Evolutionary conservation across 768 basidiomycete species (phyloP).

Genomic region (Mycena maculata): DNA sequence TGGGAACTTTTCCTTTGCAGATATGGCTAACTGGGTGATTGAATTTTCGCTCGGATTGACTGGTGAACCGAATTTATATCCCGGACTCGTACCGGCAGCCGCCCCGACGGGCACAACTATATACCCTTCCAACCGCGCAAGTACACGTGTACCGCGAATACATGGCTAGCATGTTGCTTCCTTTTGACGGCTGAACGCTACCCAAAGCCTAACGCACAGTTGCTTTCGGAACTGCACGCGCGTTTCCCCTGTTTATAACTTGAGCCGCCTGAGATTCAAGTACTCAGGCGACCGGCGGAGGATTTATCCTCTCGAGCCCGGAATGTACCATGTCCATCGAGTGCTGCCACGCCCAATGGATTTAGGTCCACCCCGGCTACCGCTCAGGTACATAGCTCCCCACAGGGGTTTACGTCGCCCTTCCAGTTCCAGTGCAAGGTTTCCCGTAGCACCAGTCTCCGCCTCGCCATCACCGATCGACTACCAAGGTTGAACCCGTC

Average conservation of each 20-base stretch:
- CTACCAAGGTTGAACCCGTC: neutral
- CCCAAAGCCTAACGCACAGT: too few relatives aligned
- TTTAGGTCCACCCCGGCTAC: neutral
- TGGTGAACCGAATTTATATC: neutral
- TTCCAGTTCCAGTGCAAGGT: neutral
- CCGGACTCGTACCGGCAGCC: constrained; percentile 3
- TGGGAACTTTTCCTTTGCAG: neutral
- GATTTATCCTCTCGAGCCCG: constrained; percentile 1
- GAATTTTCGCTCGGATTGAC: neutral
- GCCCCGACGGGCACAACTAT: neutral
- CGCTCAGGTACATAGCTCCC: neutral
- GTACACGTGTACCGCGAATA: too few relatives aligned
- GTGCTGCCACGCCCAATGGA: neutral
- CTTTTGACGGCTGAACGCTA: too few relatives aligned
- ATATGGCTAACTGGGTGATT: neutral
- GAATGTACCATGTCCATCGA: neutral
- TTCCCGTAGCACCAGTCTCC: neutral
- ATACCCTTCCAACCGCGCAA: too few relatives aligned
- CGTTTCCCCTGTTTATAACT: constrained; percentile 1
- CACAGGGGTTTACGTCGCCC: neutral
- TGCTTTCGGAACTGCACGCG: neutral
- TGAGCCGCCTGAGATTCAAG: neutral
- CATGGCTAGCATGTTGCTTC: too few relatives aligned
- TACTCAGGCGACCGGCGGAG: neutral
- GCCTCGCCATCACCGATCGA: neutral